A percentile compares a stretch with the other conserved stretches of the same genome.
Conservation (phyloP, 2,329 filamentous ascomycete species). For the Albifimbria verrucaria region DNA sequence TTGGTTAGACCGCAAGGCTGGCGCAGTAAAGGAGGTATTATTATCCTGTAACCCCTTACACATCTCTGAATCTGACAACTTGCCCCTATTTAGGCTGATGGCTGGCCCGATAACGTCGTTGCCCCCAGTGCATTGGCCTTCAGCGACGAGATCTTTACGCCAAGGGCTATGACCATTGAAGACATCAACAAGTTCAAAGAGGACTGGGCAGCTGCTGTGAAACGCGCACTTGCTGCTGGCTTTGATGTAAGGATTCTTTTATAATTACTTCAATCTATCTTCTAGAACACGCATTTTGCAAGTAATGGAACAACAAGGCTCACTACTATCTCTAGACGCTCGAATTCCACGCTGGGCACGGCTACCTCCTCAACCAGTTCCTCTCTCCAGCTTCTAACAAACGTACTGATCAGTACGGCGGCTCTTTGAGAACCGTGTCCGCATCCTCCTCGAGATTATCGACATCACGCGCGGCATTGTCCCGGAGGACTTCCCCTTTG, state of each 20-base stretch:
- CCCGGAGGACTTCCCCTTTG: constrained; percentile 65
- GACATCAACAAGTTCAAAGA: constrained; percentile 19
- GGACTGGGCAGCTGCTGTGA: constrained; percentile 16
- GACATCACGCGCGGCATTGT: constrained; percentile 58
- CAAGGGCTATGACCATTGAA: constrained; percentile 17
- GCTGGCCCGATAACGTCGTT: constrained; percentile 21
- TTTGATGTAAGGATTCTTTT: constrained; percentile 12
- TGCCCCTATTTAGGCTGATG: constrained; percentile 16
- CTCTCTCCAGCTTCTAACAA: background rate
- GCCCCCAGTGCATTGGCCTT: constrained; percentile 17
- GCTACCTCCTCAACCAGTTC: constrained; percentile 1
- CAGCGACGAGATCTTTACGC: constrained; percentile 14
- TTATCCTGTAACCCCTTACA: no score
- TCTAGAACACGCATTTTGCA: no score
- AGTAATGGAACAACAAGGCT: background rate
- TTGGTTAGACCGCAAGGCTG: constrained; percentile 20
- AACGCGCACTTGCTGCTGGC: constrained; percentile 15
- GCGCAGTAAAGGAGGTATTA: constrained; percentile 19
- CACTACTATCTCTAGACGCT: constrained; percentile 12
- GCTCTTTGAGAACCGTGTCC: background rate
- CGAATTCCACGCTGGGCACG: constrained; percentile 28
- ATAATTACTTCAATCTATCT: background rate
- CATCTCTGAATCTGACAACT: no score
- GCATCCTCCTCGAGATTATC: constrained; percentile 32
- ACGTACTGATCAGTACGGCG: constrained; percentile 1